Evolutionary conservation across 2,329 filamentous ascomycete species (phyloP).

Genomic region (Ophiostoma pallidulum): DNA sequence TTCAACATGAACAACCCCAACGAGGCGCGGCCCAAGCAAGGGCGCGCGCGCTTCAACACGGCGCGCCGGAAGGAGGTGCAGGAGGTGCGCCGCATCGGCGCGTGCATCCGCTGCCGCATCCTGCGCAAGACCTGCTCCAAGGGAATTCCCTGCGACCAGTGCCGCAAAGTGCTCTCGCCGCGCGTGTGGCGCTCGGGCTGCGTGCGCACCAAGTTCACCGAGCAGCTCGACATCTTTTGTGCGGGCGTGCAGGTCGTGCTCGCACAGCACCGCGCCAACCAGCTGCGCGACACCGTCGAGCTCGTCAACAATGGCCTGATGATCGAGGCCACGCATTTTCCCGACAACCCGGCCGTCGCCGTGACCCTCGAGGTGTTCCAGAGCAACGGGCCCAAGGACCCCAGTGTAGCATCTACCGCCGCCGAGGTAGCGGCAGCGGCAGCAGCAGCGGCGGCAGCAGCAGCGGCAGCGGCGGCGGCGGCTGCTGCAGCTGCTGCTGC

Average conservation of each 20-base stretch:
- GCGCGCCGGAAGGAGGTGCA: conserved; percentile 55
- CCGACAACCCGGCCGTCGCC: conserved; percentile 25
- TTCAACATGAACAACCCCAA: conserved; percentile 45
- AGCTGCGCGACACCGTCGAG: conserved; percentile 40
- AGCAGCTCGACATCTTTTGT: conserved; percentile 54
- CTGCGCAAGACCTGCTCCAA: conserved; percentile 58
- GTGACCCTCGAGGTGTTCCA: conserved; percentile 37
- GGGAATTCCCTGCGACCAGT: conserved; percentile 53
- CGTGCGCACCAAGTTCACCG: conserved; percentile 51
- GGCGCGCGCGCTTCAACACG: conserved; percentile 48
- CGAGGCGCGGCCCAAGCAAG: conserved; percentile 37
- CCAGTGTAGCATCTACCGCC: conserved; percentile 20
- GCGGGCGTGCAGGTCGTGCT: conserved; percentile 55
- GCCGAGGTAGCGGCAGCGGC: conserved; percentile 8
- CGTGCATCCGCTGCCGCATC: conserved; percentile 57
- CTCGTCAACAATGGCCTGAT: conserved; percentile 39
- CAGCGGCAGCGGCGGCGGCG: conserved; percentile 2
- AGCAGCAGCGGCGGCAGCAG: neutral
- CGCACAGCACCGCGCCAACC: conserved; percentile 49
- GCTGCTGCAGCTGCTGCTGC: conserved; percentile 4
- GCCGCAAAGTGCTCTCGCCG: conserved; percentile 52
- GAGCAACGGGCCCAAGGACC: conserved; percentile 25
- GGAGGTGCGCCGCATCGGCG: conserved; percentile 54
- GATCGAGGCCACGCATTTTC: conserved; percentile 53
- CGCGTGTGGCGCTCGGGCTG: conserved; percentile 58